A percentile compares a stretch with the other conserved stretches of the same genome.
Conservation (phyloP, 441 rosid genomes). For the Metrosideros polymorpha region DNA sequence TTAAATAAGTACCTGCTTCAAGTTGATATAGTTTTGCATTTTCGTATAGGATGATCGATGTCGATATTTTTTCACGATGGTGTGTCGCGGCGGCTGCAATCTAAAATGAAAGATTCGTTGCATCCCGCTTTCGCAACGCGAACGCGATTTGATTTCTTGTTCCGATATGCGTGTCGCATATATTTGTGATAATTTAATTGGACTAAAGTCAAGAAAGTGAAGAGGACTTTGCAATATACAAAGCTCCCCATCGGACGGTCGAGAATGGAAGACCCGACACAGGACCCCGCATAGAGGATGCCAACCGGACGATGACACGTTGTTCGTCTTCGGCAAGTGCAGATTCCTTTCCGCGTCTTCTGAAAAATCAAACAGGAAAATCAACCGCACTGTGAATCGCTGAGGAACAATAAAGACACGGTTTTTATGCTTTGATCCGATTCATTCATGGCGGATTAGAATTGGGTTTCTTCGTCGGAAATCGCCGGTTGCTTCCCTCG, state of each 20-base stretch:
- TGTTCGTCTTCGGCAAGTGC: background rate
- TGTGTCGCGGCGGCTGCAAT: background rate
- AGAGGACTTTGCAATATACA: background rate
- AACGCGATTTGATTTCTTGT: background rate
- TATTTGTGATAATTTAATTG: background rate
- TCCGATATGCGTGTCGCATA: background rate
- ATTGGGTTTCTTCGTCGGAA: background rate
- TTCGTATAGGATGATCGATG: background rate
- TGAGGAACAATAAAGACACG: background rate
- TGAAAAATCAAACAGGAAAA: background rate
- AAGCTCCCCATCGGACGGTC: background rate
- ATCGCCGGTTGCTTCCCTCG: background rate
- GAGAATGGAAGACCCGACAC: background rate
- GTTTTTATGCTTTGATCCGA: background rate
- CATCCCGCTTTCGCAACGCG: fast-evolving
- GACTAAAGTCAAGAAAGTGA: background rate
- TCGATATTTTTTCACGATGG: background rate
- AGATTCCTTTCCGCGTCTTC: background rate
- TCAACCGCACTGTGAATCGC: background rate
- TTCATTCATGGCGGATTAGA: background rate
- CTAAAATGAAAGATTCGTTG: background rate
- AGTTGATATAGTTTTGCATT: background rate
- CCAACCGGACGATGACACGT: background rate
- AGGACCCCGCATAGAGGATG: background rate
- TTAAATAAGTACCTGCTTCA: background rate